These are phyloP conservation scores for Rhododendron ferrugineum DNA, from an alignment of 148 eudicot genomes.

Conservation along the genomic window DNA sequence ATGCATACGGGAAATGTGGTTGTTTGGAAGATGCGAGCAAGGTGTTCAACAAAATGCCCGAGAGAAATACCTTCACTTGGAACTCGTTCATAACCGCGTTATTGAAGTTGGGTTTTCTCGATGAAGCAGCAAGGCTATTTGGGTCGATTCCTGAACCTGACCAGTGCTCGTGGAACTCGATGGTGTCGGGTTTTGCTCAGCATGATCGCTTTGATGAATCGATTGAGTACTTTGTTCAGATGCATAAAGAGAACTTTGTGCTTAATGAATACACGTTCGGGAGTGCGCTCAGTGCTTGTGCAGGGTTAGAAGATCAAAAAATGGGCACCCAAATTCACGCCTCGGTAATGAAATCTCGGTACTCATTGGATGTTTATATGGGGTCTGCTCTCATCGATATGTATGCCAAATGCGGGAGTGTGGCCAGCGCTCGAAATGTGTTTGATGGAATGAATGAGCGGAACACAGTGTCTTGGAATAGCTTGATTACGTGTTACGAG, in stretches of 20 bases:
- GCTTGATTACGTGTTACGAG: slow-evolving; percentile 81
- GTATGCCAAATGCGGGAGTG: slow-evolving; percentile 74
- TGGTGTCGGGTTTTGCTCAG: slow-evolving; percentile 78
- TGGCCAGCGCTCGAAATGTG: slow-evolving; percentile 48
- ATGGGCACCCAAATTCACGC: slow-evolving; percentile 68
- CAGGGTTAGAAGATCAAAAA: slow-evolving; percentile 45
- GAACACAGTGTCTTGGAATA: slow-evolving; percentile 80
- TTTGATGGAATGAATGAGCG: slow-evolving; percentile 61
- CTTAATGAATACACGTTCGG: slow-evolving; percentile 65
- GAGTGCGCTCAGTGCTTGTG: slow-evolving; percentile 81
- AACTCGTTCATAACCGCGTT: slow-evolving; percentile 51
- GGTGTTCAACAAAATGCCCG: slow-evolving; percentile 67
- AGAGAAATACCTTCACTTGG: slow-evolving; percentile 53
- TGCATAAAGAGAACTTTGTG: slow-evolving; percentile 56
- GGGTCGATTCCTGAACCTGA: slow-evolving; percentile 52
- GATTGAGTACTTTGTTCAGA: slow-evolving; percentile 38
- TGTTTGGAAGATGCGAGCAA: slow-evolving; percentile 40
- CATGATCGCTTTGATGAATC: slow-evolving; percentile 29
- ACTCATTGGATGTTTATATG: slow-evolving; percentile 51
- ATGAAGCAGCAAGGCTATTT: slow-evolving; percentile 24
- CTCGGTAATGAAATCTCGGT: slow-evolving; percentile 43
- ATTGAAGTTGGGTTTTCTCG: slow-evolving; percentile 32
- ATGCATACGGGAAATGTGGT: slow-evolving; percentile 10
- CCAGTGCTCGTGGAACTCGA: slow-evolving; percentile 86
- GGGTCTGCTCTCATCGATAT: slow-evolving; percentile 86